A percentile compares a stretch with the other conserved stretches of the same genome.
These are phyloP conservation scores for Colletotrichum plurivorum DNA, from an alignment of 2,329 filamentous ascomycete genomes.

Conservation along the genomic window DNA sequence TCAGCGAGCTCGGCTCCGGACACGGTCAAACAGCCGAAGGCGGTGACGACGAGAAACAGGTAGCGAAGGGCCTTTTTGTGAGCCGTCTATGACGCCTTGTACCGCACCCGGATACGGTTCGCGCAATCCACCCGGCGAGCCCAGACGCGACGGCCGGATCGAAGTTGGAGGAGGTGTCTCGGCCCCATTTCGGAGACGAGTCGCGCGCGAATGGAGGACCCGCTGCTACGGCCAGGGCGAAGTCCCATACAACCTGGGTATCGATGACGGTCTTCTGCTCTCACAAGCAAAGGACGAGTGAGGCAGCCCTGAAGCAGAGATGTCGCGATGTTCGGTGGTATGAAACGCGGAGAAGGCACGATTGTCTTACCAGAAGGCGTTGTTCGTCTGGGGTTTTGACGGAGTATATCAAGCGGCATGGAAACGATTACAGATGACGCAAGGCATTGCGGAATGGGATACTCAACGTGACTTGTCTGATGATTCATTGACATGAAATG, in stretches of 20 bases:
- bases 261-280: neutral
- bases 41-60: constrained; percentile 63
- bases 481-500: neutral
- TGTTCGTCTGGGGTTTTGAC: too few species aligned
- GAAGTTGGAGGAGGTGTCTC: constrained; percentile 31
- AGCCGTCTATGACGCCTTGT: constrained; percentile 57
- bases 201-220: constrained; percentile 27
- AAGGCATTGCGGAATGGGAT: constrained; percentile 41
- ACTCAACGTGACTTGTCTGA: constrained; percentile 33
- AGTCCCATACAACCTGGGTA: neutral
- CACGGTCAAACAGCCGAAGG: constrained; percentile 16
- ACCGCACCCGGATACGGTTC: constrained; percentile 41
- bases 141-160: constrained; percentile 9
- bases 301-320: constrained; percentile 15
- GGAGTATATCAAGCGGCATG: constrained; percentile 32
- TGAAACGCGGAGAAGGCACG: neutral
- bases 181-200: constrained; percentile 22
- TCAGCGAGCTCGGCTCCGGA: constrained; percentile 34
- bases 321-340: neutral
- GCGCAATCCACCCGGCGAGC: constrained; percentile 11
- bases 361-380: constrained; percentile 14
- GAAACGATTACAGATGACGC: constrained; percentile 22
- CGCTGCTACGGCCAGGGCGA: constrained; percentile 35
- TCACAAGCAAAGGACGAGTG: constrained; percentile 21
- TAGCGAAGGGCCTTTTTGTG: constrained; percentile 64